phyloP scores from a whole-genome alignment of 2,329 filamentous ascomycete species.

The Albophoma yamanashiensis region DNA sequence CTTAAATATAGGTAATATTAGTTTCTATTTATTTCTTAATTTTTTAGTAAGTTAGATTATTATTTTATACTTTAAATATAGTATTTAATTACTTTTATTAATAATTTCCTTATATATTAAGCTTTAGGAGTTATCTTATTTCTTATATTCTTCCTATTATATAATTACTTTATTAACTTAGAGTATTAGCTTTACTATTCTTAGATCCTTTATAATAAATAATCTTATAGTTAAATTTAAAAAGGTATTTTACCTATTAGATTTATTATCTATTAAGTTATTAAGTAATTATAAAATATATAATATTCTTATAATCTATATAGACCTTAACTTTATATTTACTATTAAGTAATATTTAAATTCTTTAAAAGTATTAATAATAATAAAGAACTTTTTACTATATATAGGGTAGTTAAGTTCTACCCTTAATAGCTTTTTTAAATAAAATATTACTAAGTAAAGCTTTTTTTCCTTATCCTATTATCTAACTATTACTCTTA shows the following conservation, averaged over 20 bases:
- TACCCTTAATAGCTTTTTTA: slow-evolving; percentile 8
- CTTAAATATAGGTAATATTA: background rate
- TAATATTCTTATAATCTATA: slow-evolving; percentile 12
- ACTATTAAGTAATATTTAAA: slow-evolving; percentile 10
- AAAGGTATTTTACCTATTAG: background rate
- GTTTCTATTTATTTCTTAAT: no score
- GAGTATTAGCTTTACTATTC: background rate
- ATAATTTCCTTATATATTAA: background rate
- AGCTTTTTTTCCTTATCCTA: slow-evolving; percentile 3
- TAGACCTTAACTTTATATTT: slow-evolving; percentile 9
- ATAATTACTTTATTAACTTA: no score
- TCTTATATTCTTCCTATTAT: background rate
- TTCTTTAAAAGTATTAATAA: slow-evolving; percentile 13
- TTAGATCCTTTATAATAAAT: background rate
- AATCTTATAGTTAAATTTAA: slow-evolving; percentile 10
- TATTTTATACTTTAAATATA: background rate
- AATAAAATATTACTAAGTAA: slow-evolving; percentile 5
- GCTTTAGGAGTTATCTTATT: background rate
- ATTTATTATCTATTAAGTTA: slow-evolving; percentile 4
- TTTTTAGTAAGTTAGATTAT: background rate
- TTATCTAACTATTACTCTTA: slow-evolving; percentile 3
- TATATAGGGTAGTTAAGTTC: slow-evolving; percentile 13
- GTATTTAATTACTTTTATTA: background rate
- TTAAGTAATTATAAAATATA: slow-evolving; percentile 6
- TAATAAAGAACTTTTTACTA: slow-evolving; percentile 12